phyloP scores from a whole-genome alignment of 2,329 filamentous ascomycete species.

The Apiospora koreana region DNA sequence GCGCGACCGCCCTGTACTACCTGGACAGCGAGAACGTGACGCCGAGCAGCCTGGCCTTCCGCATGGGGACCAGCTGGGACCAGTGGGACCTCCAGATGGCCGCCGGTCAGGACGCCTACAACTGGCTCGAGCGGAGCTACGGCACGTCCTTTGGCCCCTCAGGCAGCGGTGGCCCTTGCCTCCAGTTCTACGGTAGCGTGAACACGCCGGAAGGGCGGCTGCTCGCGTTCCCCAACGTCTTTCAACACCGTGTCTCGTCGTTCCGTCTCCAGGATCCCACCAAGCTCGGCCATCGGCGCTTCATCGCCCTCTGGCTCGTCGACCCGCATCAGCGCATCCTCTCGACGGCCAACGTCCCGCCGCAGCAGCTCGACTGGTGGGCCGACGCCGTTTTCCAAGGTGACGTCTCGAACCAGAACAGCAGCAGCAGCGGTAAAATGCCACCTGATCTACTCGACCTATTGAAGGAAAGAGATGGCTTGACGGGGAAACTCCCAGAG shows the following conservation, averaged over 20 bases:
- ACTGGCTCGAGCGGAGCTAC: conserved; percentile 11
- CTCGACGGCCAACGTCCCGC: conserved; percentile 46
- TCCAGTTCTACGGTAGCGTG: conserved; percentile 26
- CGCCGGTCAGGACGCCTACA: conserved; percentile 14
- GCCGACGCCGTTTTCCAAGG: conserved; percentile 19
- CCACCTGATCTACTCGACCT: conserved; percentile 16
- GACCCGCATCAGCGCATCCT: conserved; percentile 52
- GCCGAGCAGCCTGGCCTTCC: conserved; percentile 54
- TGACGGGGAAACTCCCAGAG: not conserved
- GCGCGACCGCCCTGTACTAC: conserved; percentile 23
- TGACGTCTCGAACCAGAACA: too few relatives aligned
- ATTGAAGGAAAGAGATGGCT: not conserved
- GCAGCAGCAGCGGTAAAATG: not conserved
- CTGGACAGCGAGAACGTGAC: conserved; percentile 46
- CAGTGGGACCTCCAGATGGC: not conserved
- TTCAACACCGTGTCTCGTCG: conserved; percentile 45
- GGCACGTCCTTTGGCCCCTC: not conserved
- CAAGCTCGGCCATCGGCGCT: conserved; percentile 57
- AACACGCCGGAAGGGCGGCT: conserved; percentile 24
- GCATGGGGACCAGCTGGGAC: conserved; percentile 26
- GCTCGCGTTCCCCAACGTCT: conserved; percentile 28
- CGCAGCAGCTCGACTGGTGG: conserved; percentile 44
- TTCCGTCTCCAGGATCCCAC: conserved; percentile 53
- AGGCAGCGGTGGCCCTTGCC: not conserved
- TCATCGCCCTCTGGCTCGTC: conserved; percentile 62